Evolutionary conservation across 129 eudicot genomes (phyloP), one percentile per base, ranked within the genome.

Genomic region (Flaveria brownii): DNA sequence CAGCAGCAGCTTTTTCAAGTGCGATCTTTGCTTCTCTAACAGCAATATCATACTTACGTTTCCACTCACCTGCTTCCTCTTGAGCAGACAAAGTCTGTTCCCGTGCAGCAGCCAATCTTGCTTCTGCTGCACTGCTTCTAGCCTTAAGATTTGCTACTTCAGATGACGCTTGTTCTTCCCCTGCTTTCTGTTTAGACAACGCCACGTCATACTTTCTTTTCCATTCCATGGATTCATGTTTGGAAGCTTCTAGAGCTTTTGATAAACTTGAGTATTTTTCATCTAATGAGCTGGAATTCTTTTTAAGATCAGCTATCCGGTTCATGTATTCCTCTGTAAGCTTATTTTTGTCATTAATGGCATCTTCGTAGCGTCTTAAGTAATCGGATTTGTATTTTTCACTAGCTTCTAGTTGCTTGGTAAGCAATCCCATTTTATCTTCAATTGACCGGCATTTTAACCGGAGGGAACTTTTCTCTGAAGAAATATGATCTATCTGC

Each of bases 31-130:
- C 89, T 83, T 95, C 95, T 72, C 83, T 85, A 16, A 84, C 94
- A 62, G 99, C 99, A 66, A 91, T 68, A 50, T 91, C 95, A 70
- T 87, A 95, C 85, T 91, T 95, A 8, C 99, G 88, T 77, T 89
- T 91, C 99, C 99, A 95, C 82, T 95, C 99, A 62, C 68, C 90
- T 2, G 99, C 99, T 84, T 91, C 99, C 72, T 85, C 99, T 77
- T 88, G 92, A 67, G 97, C 97, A 63, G 99, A 89, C 50, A 83
- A 82, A n/a, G 89, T 86, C 46, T 91, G 96, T 81, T 95, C 99
- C 51, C 86, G 80, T 26, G 97, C 90, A 79, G 97, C 99, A n/a
- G 91, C 97, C 50, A 95, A 73, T 80, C 97, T 86, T 73, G 91
- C 97, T 72, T 95, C 99, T 45, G 99, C 97, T 25, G 99, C 97